Evolutionary conservation across 306 rosid species (phyloP).

Genomic region (Castanopsis chinensis): DNA sequence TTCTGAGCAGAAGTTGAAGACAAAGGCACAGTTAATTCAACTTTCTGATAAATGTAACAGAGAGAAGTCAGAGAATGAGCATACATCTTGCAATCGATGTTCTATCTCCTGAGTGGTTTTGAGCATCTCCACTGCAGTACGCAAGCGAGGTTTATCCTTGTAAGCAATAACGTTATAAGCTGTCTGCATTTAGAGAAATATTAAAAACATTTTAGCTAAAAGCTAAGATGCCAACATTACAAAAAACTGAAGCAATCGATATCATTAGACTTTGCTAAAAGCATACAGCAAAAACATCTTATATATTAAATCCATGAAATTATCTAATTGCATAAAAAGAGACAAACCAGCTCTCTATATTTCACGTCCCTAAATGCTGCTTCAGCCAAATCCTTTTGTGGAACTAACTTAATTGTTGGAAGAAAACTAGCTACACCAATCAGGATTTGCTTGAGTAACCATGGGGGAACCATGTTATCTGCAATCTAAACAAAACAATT

Average conservation of each 20-base stretch:
- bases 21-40: neutral
- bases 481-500: slow-evolving; percentile 64
- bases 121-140: slow-evolving; percentile 74
- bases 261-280: neutral
- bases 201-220: neutral
- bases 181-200: slow-evolving; percentile 47
- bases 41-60: neutral
- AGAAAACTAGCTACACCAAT: slow-evolving; percentile 59
- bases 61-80: slow-evolving; percentile 21
- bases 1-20: neutral
- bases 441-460: slow-evolving; percentile 49
- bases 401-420: slow-evolving; percentile 85
- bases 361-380: slow-evolving; percentile 74
- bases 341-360: slow-evolving; percentile 61
- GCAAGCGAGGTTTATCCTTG: slow-evolving; percentile 83
- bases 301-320: neutral
- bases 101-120: slow-evolving; percentile 81
- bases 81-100: slow-evolving; percentile 55
- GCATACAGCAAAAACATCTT: slow-evolving; percentile 1
- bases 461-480: slow-evolving; percentile 83
- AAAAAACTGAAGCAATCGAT: neutral
- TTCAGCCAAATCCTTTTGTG: slow-evolving; percentile 75
- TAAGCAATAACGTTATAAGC: slow-evolving; percentile 73
- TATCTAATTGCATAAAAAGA: slow-evolving; percentile 3
- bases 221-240: neutral